Base-by-base conservation (phyloP, 106 monocot species). In the Dendrobium officinale region DNA sequence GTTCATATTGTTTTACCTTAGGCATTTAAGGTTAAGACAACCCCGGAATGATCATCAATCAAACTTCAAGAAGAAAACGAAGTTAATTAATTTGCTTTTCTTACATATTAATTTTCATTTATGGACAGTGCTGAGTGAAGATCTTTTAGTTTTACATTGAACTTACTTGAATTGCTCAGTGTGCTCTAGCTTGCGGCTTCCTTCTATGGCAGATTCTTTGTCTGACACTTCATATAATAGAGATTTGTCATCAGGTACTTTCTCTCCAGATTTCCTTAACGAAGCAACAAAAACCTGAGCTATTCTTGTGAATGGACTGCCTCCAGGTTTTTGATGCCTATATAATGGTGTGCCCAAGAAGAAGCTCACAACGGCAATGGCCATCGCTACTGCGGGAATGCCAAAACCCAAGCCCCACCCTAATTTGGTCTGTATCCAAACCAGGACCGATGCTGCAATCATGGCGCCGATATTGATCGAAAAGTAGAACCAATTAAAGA, bases 401-500 rank as follows among this genome's bases (percentile, higher is more conserved):
- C 89, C 89, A 26, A 89, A 89, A 6, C 89, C 89, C 89, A 81
- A 86, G 4, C 89, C 79, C 86, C 86, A 86, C 24, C 89, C 89
- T 19, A 88, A 86, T 76, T 86, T 80, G 6, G 77, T 88, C 81
- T 88, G 88, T 64, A 88, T 77, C 55, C 77, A 88, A 17, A 88
- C 88, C 64, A 88, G 67, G 45, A 81, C 83, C 6, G 88, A 86
- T 0, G 88, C 61, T 31, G 88, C 88, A 66, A 88, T 49, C 9
- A 88, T 55, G 5, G 88, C 83, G 2, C 88, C 88, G 13, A 88
- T 77, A 44, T 88, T 88, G 78, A 88, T 88, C 19, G 88, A 81
- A 47, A 88, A 86, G 55, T 88, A 88, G 81, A 88, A 88, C 88
- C 88, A 88, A 74, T 88, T 88, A 81, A 88, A 88, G 81, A 88